Evolutionary conservation across 139 green algal genomes (phyloP).

Genomic region (Microglena sp.): DNA sequence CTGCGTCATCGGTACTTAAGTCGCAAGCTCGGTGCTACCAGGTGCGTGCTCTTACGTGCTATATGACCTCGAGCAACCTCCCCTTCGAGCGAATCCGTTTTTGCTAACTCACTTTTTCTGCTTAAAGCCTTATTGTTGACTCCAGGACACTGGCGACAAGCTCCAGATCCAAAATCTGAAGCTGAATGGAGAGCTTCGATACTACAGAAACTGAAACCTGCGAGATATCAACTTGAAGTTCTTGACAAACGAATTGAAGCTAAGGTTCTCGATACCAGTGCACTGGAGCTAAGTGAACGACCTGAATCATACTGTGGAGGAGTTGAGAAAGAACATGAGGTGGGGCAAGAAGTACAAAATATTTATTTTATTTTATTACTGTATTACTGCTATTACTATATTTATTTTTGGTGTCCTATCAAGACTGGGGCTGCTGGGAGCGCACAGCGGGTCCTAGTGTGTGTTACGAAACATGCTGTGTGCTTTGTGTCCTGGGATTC

Average conservation of each 20-base stretch:
- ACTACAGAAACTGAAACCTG: slow-evolving; percentile 62
- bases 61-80: background rate
- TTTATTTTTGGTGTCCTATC: too few species aligned
- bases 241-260: slow-evolving; percentile 53
- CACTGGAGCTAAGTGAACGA: slow-evolving; percentile 38
- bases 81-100: background rate
- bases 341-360: too few species aligned
- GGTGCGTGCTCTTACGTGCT: too few species aligned
- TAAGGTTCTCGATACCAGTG: slow-evolving; percentile 21
- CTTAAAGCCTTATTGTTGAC: background rate
- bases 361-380: too few species aligned
- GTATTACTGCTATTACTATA: too few species aligned
- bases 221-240: slow-evolving; percentile 71
- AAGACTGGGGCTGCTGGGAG: too few species aligned
- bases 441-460: too few species aligned
- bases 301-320: slow-evolving; percentile 26
- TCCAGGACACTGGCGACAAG: slow-evolving; percentile 47
- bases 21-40: slow-evolving; percentile 45
- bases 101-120: background rate
- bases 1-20: slow-evolving; percentile 60
- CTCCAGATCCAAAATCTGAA: slow-evolving; percentile 55
- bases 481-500: too few species aligned
- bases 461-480: too few species aligned
- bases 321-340: slow-evolving; percentile 22
- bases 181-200: slow-evolving; percentile 53